phyloP scores from a whole-genome alignment of 2,329 filamentous ascomycete genomes.

The Fusarium denticulatum region DNA sequence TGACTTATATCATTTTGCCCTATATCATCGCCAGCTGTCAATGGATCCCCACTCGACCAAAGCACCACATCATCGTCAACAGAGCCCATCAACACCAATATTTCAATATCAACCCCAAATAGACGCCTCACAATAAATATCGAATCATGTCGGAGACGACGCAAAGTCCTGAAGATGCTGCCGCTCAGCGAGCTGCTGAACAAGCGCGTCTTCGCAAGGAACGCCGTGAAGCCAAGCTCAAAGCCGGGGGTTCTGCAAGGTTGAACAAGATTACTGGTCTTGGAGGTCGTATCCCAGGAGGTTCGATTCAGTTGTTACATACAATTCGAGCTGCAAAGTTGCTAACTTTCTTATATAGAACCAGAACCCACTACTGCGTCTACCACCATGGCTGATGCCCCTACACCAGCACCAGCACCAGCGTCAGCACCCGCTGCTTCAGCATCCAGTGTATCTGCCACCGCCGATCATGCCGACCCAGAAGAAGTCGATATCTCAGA shows the following conservation, averaged over 20 bases:
- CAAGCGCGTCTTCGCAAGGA: conserved; percentile 82
- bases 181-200: conserved; percentile 64
- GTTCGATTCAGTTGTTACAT: conserved; percentile 31
- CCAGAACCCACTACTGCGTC: conserved; percentile 17
- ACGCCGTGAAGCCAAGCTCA: conserved; percentile 81
- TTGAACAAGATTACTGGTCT: conserved; percentile 80
- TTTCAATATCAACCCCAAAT: background rate
- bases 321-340: background rate
- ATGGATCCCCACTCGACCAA: conserved; percentile 5
- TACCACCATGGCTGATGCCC: conserved; percentile 40
- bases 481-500: conserved; percentile 84
- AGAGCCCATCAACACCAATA: background rate
- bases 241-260: conserved; percentile 73
- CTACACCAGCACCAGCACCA: conserved; percentile 47
- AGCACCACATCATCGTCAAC: conserved; percentile 26
- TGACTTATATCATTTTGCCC: background rate
- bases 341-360: background rate
- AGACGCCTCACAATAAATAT: background rate
- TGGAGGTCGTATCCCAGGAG: conserved; percentile 55
- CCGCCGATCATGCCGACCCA: conserved; percentile 66
- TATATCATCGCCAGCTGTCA: conserved; percentile 24
- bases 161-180: conserved; percentile 54
- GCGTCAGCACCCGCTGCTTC: conserved; percentile 48
- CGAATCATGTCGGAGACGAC: conserved; percentile 53
- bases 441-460: conserved; percentile 44